phyloP scores from a whole-genome alignment of 2,329 filamentous ascomycete genomes.

The Cryphonectria carpinicola region DNA sequence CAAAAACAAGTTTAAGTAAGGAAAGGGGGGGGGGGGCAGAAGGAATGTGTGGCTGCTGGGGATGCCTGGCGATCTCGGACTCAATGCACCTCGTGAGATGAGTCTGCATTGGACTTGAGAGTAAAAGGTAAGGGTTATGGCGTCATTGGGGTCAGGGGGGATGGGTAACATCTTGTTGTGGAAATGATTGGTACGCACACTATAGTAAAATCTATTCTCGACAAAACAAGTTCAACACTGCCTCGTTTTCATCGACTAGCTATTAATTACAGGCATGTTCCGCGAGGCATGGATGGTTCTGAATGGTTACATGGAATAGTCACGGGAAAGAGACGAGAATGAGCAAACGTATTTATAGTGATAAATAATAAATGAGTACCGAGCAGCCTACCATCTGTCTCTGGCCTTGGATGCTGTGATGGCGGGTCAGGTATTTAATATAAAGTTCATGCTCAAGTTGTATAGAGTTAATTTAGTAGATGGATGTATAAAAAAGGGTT shows the following conservation, averaged over 20 bases:
- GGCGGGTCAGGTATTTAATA: neutral
- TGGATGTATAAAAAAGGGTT: neutral
- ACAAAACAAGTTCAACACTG: too few species aligned
- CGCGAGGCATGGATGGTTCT: too few species aligned
- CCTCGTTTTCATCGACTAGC: too few species aligned
- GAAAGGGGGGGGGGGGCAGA: neutral
- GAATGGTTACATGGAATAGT: neutral
- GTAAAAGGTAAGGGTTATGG: neutral
- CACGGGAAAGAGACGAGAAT: too few species aligned
- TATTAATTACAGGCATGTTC: too few species aligned
- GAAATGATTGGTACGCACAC: too few species aligned
- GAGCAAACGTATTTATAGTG: too few species aligned
- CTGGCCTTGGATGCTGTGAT: neutral
- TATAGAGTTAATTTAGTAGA: neutral
- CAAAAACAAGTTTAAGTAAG: too few species aligned
- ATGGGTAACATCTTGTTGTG: too few species aligned
- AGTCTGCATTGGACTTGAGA: neutral
- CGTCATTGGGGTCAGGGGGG: too few species aligned
- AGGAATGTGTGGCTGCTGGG: neutral
- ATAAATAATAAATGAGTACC: too few species aligned
- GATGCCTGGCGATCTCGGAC: neutral
- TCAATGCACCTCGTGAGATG: neutral
- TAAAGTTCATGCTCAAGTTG: neutral
- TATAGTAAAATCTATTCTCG: neutral
- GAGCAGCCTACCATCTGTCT: too few species aligned